A percentile compares a stretch with the other conserved stretches of the same genome.
phyloP scores from a whole-genome alignment of 306 rosid species.

The Sindora glabra region DNA sequence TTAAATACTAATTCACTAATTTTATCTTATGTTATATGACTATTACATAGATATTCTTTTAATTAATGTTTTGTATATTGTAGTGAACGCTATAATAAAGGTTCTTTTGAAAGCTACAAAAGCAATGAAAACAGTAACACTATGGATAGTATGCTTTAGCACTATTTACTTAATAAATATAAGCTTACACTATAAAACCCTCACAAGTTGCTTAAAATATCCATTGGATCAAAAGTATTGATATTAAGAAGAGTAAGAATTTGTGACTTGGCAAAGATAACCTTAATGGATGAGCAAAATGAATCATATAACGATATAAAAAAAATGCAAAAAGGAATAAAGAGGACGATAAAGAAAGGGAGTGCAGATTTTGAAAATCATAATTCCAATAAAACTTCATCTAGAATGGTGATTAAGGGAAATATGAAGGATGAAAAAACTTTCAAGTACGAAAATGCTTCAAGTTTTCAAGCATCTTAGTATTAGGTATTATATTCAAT shows the following conservation, averaged over 20 bases:
- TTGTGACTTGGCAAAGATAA: conserved; percentile 2
- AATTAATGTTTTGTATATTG: too few relatives aligned
- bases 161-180: neutral
- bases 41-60: too few relatives aligned
- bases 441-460: conserved; percentile 7
- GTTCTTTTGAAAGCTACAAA: too few relatives aligned
- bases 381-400: conserved; percentile 10
- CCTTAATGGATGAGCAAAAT: too few relatives aligned
- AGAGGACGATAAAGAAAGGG: conserved; percentile 30
- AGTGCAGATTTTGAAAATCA: conserved; percentile 16
- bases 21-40: too few relatives aligned
- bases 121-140: too few relatives aligned
- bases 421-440: neutral
- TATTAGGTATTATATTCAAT: conserved; percentile 40
- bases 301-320: conserved; percentile 13
- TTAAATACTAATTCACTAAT: too few relatives aligned
- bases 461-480: conserved; percentile 20
- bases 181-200: neutral
- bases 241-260: conserved; percentile 17
- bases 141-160: too few relatives aligned
- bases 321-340: conserved; percentile 32
- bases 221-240: conserved; percentile 46
- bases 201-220: conserved; percentile 28
- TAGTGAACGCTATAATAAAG: too few relatives aligned
- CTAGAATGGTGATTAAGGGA: conserved; percentile 3